Base-by-base conservation (phyloP, 371 early-diverging fungal species). In the Dentiscutata heterogama region DNA sequence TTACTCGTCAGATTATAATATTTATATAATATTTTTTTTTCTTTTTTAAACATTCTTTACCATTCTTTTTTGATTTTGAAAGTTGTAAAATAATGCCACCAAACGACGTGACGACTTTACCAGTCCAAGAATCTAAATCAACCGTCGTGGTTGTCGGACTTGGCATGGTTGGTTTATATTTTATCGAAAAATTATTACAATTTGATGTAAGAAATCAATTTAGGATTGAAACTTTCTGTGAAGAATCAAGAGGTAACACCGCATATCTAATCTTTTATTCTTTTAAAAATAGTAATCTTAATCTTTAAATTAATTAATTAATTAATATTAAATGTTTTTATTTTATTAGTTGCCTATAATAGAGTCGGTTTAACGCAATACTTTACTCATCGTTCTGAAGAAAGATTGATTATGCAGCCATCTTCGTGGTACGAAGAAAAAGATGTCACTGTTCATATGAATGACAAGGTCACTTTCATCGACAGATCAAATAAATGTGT, bases 81-180 rank as follows among this genome's bases (percentile, higher is more conserved):
- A 56, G n/a, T 56, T 56, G 14, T 20, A 56, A 54, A 54, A n/a
- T 29, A 2, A 39, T 68, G n/a, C 39, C 42, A 6, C 39, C 68
- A 39, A 39, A 70, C 0, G 46, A 70, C 13, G 70, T 16, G 3
- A 13, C 46, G 7, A 65, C 16, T 18, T 7, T 42, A 22, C 20
- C 31, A 4, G 39, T 67, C 16, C 58, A 58, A 58, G 50, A 46
- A 10, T 2, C 35, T 13, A 78, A 82, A 82, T 20, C 22, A 29
- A 82, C 78, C 60, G 85, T 93, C 35, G 90, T 91, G 46, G 86
- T 93, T 20, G 83, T 90, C 56, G 93, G 93, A 11, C 86, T 93
- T 16, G 93, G 93, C 54, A 93, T 93, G 93, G 91, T 92, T 53
- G 93, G 89, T n/a, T 85, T 92, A 16, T 87, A 89, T 2, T 90